Percentiles rank a stretch among this genome's conserved stretches.
Conservation (phyloP, 495 filamentous ascomycete species). For the Polyplosphaeria fusca region DNA sequence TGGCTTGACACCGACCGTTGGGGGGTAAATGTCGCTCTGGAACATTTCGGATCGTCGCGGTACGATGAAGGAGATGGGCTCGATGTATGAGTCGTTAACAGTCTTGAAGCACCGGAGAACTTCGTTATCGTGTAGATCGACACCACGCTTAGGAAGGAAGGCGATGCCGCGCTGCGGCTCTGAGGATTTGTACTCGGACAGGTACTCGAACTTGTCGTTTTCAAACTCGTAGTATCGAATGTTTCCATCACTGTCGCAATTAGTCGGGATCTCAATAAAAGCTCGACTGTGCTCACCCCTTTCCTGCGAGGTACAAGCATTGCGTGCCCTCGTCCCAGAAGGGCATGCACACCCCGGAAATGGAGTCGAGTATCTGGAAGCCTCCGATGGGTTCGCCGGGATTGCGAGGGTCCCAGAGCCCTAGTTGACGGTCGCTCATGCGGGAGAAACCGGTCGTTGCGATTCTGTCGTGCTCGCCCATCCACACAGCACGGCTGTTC, state of each 20-base stretch:
- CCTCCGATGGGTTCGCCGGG: constrained; percentile 79
- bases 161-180: constrained; percentile 94
- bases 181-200: constrained; percentile 91
- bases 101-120: constrained; percentile 95
- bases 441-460: constrained; percentile 95
- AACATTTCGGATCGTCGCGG: constrained; percentile 93
- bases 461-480: constrained; percentile 91
- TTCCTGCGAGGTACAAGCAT: constrained; percentile 90
- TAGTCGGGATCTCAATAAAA: constrained; percentile 18
- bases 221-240: constrained; percentile 97
- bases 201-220: constrained; percentile 94
- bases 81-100: constrained; percentile 87
- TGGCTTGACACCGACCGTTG: constrained; percentile 69
- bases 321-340: constrained; percentile 98
- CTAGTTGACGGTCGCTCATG: constrained; percentile 97
- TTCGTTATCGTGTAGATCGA: constrained; percentile 96
- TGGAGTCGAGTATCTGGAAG: constrained; percentile 83
- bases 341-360: constrained; percentile 97
- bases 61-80: constrained; percentile 96
- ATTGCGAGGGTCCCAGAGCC: constrained; percentile 86
- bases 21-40: constrained; percentile 95
- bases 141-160: constrained; percentile 90
- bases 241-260: constrained; percentile 75
- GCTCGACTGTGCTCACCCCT: constrained; percentile 64
- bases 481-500: constrained; percentile 92